Evolutionary conservation across 176 grass and related monocot species (phyloP), one percentile per base, ranked within the genome.

Genomic region (Poa annua): DNA sequence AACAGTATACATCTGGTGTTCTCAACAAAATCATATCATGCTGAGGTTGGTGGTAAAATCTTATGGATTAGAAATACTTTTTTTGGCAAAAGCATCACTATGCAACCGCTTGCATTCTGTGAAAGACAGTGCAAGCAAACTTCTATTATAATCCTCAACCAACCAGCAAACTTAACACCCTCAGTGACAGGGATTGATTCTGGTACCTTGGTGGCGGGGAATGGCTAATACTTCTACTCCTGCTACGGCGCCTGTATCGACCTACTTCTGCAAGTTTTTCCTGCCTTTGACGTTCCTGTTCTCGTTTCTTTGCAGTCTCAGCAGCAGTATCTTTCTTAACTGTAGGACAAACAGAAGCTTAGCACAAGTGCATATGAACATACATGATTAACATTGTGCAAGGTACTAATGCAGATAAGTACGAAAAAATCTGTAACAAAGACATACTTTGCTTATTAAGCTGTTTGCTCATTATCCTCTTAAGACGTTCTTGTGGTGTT

Each of bases 401-500:
- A 85, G 25, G 12, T 51, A 52, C 16, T 34, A 48, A 42, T 21
- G 29, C 83, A 77, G 15, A 51, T 83, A 83, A 10, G 62, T 80
- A 61, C 47, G 29, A 44, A 64, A 78, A 79, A 78, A 48, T 1
- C 24, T 51, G 42, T 44, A 44, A 44, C 2, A 9, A 44, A 44
- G 20, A 86, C 89, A 74, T 96, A 99, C 97, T 99, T 87, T 99
- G 97, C 70, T 99, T 99, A 85, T 96, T 99, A 85, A 99, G 88
- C 80, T 99, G 97, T 94, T 99, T 96, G 86, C 97, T 99, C 97
- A 99, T 99, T 91, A 96, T 99, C 81, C 97, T 91, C 59, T 99
- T 96, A 77, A 99, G 96, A 22, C 96, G 92, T 85, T 99, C 96
- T 83, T 94, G 96, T n/a, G 96, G 96, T 42, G 96, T 99, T 88